Evolutionary conservation across 306 rosid species (phyloP).

Genomic region (Prunus kanzakura): DNA sequence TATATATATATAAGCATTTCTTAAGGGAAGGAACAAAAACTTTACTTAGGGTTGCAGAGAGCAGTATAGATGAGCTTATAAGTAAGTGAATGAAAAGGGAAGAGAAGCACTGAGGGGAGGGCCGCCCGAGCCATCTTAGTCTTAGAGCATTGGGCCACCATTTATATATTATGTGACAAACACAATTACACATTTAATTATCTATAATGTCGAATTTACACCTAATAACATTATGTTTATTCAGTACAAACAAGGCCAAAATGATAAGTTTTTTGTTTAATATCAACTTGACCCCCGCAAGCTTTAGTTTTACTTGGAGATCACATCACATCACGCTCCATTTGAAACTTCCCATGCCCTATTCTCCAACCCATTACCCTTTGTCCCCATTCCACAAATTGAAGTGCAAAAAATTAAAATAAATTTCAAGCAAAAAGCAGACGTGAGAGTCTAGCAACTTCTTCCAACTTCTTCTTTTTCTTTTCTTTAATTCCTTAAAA

Average conservation of each 20-base stretch:
- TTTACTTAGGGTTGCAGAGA: slow-evolving; percentile 24
- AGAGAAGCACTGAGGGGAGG: slow-evolving; percentile 25
- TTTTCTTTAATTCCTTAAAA: too few species aligned
- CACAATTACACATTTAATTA: not conserved
- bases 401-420: not conserved
- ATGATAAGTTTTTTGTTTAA: not conserved
- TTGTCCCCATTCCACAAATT: not conserved
- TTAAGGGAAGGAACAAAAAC: slow-evolving; percentile 17
- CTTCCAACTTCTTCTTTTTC: too few species aligned
- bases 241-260: too few species aligned
- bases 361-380: not conserved
- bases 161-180: not conserved
- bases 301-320: slow-evolving; percentile 8
- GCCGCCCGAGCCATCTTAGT: slow-evolving; percentile 21
- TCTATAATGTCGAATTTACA: not conserved
- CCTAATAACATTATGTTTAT: not conserved
- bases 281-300: slow-evolving; percentile 11
- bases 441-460: not conserved
- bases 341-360: slow-evolving; percentile 28
- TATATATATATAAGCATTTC: not conserved
- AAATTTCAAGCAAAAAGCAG: not conserved
- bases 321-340: slow-evolving; percentile 31
- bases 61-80: slow-evolving; percentile 22
- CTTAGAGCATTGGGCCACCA: slow-evolving; percentile 35
- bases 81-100: slow-evolving; percentile 17